Conservation (phyloP, 305 asterid genomes). For the Stenogyne calaminthoides region DNA sequence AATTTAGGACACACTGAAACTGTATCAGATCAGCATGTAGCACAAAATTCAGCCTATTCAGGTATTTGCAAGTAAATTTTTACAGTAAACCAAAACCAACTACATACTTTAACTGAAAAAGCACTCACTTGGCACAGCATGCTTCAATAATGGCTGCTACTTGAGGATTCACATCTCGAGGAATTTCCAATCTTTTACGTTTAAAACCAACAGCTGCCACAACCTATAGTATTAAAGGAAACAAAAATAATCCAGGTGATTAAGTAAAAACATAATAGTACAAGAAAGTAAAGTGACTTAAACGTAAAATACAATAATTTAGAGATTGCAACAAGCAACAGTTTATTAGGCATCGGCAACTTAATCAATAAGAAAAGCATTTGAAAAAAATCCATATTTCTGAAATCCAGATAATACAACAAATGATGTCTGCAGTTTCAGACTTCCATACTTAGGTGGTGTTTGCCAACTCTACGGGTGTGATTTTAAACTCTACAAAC, state of each 20-base stretch:
- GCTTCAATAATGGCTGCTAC: conserved; percentile 80
- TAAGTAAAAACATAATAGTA: not conserved
- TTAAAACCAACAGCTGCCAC: conserved; percentile 97
- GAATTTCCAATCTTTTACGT: conserved; percentile 83
- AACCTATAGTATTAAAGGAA: conserved; percentile 56
- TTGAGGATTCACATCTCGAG: conserved; percentile 73
- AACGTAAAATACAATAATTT: not conserved
- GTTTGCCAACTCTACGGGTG: no score
- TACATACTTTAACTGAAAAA: conserved; percentile 15
- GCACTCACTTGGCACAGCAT: conserved; percentile 92
- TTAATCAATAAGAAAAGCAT: not conserved
- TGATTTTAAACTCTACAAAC: no score
- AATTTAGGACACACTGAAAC: not conserved
- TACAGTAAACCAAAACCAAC: conserved; percentile 13
- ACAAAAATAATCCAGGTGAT: conserved; percentile 8
- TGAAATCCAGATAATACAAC: not conserved
- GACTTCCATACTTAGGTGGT: not conserved
- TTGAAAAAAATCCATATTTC: not conserved
- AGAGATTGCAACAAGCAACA: not conserved
- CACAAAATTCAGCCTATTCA: no score
- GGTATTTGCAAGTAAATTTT: not conserved
- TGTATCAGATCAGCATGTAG: not conserved
- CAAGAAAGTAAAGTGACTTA: not conserved
- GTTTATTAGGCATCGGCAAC: not conserved
- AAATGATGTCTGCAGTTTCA: not conserved